These are phyloP conservation scores for Aspergillus carbonarius DNA, from an alignment of 2,329 filamentous ascomycete genomes.

Conservation along the genomic window DNA sequence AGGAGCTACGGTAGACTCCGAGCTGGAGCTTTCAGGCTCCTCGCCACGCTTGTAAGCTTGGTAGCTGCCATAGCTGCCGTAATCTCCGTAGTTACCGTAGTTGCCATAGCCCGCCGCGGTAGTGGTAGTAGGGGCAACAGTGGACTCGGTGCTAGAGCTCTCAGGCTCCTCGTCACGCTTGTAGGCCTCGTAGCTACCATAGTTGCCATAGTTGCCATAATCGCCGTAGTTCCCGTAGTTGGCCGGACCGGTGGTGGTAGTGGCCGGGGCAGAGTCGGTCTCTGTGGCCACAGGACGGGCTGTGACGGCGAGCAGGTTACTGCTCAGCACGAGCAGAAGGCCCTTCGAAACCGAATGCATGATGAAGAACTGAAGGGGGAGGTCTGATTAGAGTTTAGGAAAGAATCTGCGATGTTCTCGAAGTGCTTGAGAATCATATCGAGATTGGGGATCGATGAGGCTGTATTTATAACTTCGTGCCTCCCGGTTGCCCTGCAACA, in stretches of 20 bases:
- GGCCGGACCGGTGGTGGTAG: not conserved
- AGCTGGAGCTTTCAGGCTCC: not conserved
- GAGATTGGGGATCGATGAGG: not conserved
- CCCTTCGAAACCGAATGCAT: conserved; percentile 5
- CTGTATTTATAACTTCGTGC: conserved; percentile 4
- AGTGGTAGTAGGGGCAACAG: not conserved
- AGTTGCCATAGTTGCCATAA: conserved; percentile 19
- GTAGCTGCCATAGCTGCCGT: conserved; percentile 6
- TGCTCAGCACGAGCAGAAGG: conserved; percentile 13
- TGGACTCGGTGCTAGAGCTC: not conserved
- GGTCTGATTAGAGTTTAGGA: not conserved
- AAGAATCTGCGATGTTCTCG: not conserved
- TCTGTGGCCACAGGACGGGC: conserved; percentile 8
- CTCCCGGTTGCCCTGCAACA: not conserved
- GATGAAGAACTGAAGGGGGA: not conserved
- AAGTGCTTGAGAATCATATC: not conserved
- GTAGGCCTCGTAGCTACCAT: conserved; percentile 2
- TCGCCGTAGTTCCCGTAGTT: conserved; percentile 12
- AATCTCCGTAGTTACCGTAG: conserved; percentile 4
- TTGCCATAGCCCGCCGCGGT: not conserved
- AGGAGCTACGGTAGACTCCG: not conserved
- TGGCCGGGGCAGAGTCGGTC: conserved; percentile 3
- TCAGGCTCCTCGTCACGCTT: not conserved
- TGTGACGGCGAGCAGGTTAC: conserved; percentile 11
- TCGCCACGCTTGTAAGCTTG: not conserved